Evolutionary conservation across 2,329 filamentous ascomycete genomes (phyloP).

Genomic region (Pseudocercospora eumusae): DNA sequence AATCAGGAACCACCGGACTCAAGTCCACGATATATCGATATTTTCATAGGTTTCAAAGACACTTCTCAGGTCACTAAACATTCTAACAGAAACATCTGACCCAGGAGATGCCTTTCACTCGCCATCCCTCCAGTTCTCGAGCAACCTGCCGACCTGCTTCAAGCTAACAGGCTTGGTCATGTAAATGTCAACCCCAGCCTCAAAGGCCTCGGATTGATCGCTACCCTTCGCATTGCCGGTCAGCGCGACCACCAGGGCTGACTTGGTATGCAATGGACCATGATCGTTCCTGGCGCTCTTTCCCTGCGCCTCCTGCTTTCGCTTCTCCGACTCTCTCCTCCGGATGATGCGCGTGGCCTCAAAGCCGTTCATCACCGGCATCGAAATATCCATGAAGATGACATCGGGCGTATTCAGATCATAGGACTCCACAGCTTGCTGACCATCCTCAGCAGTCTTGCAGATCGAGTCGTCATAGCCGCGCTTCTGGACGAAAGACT

Average conservation of each 20-base stretch:
- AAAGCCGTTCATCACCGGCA: conserved; percentile 42
- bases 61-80: not conserved
- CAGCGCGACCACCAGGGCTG: conserved; percentile 35
- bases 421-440: conserved; percentile 50
- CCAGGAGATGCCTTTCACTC: not conserved
- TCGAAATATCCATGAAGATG: conserved; percentile 52
- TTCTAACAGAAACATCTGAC: not conserved
- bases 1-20: not conserved
- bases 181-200: conserved; percentile 37
- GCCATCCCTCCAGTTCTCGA: conserved; percentile 23
- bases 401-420: conserved; percentile 45
- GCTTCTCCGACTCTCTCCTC: conserved; percentile 23
- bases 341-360: conserved; percentile 35
- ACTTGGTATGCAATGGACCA: not conserved
- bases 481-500: conserved; percentile 39
- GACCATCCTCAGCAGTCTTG: conserved; percentile 49
- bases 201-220: conserved; percentile 34
- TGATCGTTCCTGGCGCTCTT: conserved; percentile 1
- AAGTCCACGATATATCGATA: too few relatives aligned
- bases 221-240: conserved; percentile 37
- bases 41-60: too few relatives aligned
- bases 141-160: conserved; percentile 29
- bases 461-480: conserved; percentile 32
- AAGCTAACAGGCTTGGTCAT: conserved; percentile 40
- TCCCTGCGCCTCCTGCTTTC: not conserved